Base-by-base conservation (phyloP, 805 yeast genomes). In the Barnettozyma vustinii region DNA sequence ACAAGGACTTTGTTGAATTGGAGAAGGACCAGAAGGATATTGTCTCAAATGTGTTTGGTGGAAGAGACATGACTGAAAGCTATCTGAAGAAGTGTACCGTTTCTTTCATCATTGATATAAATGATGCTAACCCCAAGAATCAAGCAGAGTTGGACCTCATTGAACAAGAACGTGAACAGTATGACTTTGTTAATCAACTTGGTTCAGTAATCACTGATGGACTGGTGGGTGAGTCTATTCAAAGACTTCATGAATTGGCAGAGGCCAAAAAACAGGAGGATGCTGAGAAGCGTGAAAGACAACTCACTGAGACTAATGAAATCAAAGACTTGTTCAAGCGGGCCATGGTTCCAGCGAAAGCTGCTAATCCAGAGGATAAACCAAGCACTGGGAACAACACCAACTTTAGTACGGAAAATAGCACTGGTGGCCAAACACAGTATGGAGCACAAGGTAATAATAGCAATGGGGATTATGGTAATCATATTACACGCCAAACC, bases 11-110 rank as follows among this genome's bases (percentile, higher is more conserved):
- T 26, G 51, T 58, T n/a, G 61, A 59, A 26, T 20, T 59, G 25
- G 62, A 53, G 40, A 59, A 58, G 45, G 62, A 58, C 40, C 63
- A 59, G 44, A 60, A 57, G 50, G 63, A 60, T 43, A 59, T 56
- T 40, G 63, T 63, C n/a, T 61, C 63, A 3, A 61, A 58, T 36
- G 64, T 63, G 16, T 63, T 63, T 57, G 67, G 67, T 43, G 67
- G 67, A 30, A 49, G 56, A 35, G 59, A 52, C 35, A 56, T 58
- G 56, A 63, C 65, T 21, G 67, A 63, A 45, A 55, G 49, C 23
- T 63, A 63, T 51, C 46, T 63, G 56, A 54, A 55, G 21, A 58
- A 62, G 49, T 60, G 63, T 30, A 58, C 62, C 1, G 65, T 62
- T 16, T 51, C 58, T 4, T 60, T 58, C 44, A 61, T 61, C 40